A percentile compares a stretch with the other conserved stretches of the same genome.
phyloP scores from a whole-genome alignment of 2,329 filamentous ascomycete genomes.

The Apiospora sp. region DNA sequence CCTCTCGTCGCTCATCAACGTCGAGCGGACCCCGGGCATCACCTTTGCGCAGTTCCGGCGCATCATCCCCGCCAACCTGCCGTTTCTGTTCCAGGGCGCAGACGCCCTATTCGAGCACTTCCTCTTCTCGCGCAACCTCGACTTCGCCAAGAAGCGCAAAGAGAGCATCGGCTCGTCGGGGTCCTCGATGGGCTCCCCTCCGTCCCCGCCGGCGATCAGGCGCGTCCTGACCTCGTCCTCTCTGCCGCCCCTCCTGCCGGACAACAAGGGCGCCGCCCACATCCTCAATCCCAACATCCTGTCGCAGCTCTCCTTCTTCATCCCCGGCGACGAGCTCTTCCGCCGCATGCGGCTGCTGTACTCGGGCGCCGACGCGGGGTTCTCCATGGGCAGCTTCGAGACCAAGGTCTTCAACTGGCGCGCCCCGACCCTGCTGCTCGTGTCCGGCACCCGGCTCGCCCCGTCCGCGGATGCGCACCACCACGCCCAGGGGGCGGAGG shows the following conservation, averaged over 20 bases:
- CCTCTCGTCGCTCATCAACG: constrained; percentile 70
- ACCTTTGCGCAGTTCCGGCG: constrained; percentile 67
- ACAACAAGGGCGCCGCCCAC: constrained; percentile 52
- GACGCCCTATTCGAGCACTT: constrained; percentile 78
- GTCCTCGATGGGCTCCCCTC: not conserved
- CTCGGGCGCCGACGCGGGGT: constrained; percentile 74
- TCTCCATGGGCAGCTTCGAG: constrained; percentile 80
- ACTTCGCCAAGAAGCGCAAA: constrained; percentile 67
- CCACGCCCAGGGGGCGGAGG: constrained; percentile 53
- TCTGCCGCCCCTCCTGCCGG: constrained; percentile 55
- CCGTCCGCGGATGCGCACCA: constrained; percentile 49
- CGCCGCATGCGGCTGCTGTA: constrained; percentile 72
- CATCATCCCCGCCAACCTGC: constrained; percentile 66
- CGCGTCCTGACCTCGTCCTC: constrained; percentile 7
- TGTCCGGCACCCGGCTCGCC: constrained; percentile 69
- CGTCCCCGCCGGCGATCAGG: not conserved
- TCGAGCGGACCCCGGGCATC: constrained; percentile 70
- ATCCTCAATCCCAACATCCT: constrained; percentile 72
- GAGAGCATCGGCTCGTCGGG: constrained; percentile 32
- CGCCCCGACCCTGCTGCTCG: constrained; percentile 75
- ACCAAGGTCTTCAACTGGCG: constrained; percentile 80
- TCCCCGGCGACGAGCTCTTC: constrained; percentile 71
- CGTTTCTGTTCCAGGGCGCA: constrained; percentile 73
- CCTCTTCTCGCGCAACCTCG: constrained; percentile 75
- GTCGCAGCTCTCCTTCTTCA: constrained; percentile 77